Base-by-base conservation (phyloP, 305 asterid species). In the Fraxinus paxiana region DNA sequence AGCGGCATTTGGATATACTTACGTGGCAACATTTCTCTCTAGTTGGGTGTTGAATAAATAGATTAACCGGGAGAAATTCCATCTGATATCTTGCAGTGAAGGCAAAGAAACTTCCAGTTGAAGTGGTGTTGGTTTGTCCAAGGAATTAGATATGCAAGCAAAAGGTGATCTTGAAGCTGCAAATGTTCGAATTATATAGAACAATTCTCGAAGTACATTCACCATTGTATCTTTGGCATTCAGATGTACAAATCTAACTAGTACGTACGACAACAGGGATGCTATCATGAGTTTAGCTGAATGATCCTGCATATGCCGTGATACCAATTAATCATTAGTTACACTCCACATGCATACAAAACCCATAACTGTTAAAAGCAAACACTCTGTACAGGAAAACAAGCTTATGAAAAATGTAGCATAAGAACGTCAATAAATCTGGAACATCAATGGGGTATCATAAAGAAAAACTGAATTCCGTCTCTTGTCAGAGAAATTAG, bases 11-110 rank as follows among this genome's bases (percentile, higher is more conserved):
- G 70, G 78, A 41, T 81, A 73, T 77, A 83, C 99, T 94, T 90
- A 96, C 99, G 89, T 92, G 86, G 97, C 93, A 80, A 96, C 95
- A 81, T 94, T 96, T 91, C 91, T 92, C 90, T 96, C 99, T 12
- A 96, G 91, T 83, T 93, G 99, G 38, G 91, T 89, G 91, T 96
- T 92, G 93, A 96, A 94, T 82, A 96, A 84, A 90, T 96, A 96
- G 76, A 89, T 86, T 65, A 94, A 82, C 84, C 99, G 91, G 80
- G 98, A 87, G 10, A 92, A 77, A 88, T 77, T 89, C 99, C 98
- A 92, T 85, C 85, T 86, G 89, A 96, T 86, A 77, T 92, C 98
- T 86, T 86, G 87, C 76, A 94, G 70, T 65, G 97, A 87, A 87
- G 97, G 94, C 80, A 92, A 85, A 74, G 95, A 90, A 87, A 96